Conservation (phyloP, 164 flowering plant species). For the Tinospora cordifolia region DNA sequence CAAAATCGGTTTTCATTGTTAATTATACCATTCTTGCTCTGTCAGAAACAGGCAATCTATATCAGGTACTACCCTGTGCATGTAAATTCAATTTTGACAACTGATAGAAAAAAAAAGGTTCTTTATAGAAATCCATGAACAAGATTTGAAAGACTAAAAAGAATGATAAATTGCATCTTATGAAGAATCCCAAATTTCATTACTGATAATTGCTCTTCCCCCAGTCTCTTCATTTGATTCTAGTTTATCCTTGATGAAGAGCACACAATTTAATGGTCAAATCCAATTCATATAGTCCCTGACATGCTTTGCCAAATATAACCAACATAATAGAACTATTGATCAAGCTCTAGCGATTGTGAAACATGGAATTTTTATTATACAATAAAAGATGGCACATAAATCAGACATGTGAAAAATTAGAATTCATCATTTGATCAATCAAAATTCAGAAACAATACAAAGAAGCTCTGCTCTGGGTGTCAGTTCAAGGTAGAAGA, state of each 20-base stretch:
- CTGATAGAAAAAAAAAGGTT: neutral
- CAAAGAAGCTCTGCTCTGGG: neutral
- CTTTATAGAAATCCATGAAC: neutral
- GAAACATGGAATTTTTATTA: neutral
- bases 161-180: neutral
- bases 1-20: slow-evolving; percentile 47
- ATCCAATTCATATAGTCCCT: neutral
- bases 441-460: neutral
- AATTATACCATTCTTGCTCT: slow-evolving; percentile 69
- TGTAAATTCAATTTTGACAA: neutral
- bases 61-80: slow-evolving; percentile 50
- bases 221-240: too few relatives aligned
- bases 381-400: neutral
- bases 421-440: neutral
- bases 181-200: neutral
- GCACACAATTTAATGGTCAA: neutral
- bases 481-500: neutral
- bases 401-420: neutral
- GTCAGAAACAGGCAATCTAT: slow-evolving; percentile 54
- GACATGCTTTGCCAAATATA: neutral
- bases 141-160: too few relatives aligned
- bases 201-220: neutral
- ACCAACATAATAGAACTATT: neutral
- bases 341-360: neutral
- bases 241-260: too few relatives aligned